Evolutionary conservation across 345 rosid genomes (phyloP).

Genomic region (Rhizophora apiculata): DNA sequence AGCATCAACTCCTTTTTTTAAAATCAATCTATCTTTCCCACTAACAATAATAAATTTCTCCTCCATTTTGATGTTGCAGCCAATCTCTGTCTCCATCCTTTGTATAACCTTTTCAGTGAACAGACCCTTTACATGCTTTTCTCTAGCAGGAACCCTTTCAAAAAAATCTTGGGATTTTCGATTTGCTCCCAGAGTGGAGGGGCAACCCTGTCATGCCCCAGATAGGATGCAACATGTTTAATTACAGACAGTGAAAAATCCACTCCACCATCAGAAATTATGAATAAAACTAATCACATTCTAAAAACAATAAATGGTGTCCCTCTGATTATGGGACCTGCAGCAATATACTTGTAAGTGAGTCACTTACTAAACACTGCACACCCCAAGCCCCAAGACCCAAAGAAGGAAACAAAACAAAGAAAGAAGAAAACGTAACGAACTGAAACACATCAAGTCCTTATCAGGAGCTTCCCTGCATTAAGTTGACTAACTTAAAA

Average conservation of each 20-base stretch:
- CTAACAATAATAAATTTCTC: conserved; percentile 92
- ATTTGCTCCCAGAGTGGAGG: conserved; percentile 93
- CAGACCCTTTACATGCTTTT: conserved; percentile 62
- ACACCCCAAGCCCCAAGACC: neutral
- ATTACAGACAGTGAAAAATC: neutral
- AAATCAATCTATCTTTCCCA: conserved; percentile 85
- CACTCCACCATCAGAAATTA: neutral
- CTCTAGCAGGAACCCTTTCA: conserved; percentile 93
- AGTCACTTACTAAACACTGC: too few relatives aligned
- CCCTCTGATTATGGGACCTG: too few relatives aligned
- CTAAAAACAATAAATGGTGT: too few relatives aligned
- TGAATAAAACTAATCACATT: too few relatives aligned
- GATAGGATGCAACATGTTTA: conserved; percentile 11
- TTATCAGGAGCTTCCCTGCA: neutral
- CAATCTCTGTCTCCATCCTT: conserved; percentile 71
- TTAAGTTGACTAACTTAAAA: too few relatives aligned
- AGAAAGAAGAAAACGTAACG: neutral
- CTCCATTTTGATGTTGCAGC: conserved; percentile 90
- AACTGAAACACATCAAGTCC: neutral
- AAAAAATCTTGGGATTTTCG: conserved; percentile 89
- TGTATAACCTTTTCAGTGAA: conserved; percentile 78
- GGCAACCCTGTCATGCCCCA: conserved; percentile 69
- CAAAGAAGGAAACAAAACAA: neutral
- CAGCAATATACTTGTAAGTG: too few relatives aligned
- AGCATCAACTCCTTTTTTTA: conserved; percentile 96